Evolutionary conservation across 371 early-diverging fungal genomes (phyloP).

Genomic region (Quaeritorhiza haematococci): DNA sequence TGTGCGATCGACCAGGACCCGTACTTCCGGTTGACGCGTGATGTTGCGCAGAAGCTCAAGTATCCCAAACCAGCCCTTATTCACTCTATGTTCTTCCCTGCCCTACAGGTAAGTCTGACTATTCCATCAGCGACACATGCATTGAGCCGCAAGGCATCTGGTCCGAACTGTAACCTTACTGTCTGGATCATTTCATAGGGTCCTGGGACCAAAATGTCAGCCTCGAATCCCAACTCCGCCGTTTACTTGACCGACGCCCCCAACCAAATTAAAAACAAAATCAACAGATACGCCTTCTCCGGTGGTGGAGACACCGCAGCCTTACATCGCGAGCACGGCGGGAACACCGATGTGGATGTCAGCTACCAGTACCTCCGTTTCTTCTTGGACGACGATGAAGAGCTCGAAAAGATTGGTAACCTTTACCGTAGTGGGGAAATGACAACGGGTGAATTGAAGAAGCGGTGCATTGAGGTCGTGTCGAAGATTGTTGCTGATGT

Average conservation of each 20-base stretch:
- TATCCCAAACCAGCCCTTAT: slow-evolving; percentile 95
- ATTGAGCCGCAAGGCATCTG: no score
- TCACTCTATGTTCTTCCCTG: slow-evolving; percentile 97
- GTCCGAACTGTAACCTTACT: no score
- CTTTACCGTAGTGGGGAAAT: slow-evolving; percentile 86
- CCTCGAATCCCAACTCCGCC: slow-evolving; percentile 86
- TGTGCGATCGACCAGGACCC: slow-evolving; percentile 99
- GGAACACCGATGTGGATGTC: slow-evolving; percentile 97
- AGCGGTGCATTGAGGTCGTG: slow-evolving; percentile 84
- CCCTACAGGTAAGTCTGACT: slow-evolving; percentile 63
- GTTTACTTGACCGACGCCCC: slow-evolving; percentile 95
- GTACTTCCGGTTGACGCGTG: slow-evolving; percentile 98
- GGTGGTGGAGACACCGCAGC: slow-evolving; percentile 95
- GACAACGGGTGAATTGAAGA: slow-evolving; percentile 91
- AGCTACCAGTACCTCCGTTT: slow-evolving; percentile 94
- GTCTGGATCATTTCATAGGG: slow-evolving; percentile 58
- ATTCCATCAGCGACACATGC: no score
- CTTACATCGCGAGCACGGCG: slow-evolving; percentile 85
- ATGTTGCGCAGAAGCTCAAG: slow-evolving; percentile 91
- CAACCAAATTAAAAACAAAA: slow-evolving; percentile 96
- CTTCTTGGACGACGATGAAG: slow-evolving; percentile 96
- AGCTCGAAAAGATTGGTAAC: slow-evolving; percentile 69
- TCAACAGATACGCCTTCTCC: slow-evolving; percentile 95
- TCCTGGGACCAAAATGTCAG: slow-evolving; percentile 97
- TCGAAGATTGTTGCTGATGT: slow-evolving; percentile 80